A percentile compares a stretch with the other conserved stretches of the same genome.
These are phyloP conservation scores for Artomyces pyxidatus DNA, from an alignment of 768 basidiomycete genomes.

Conservation along the genomic window DNA sequence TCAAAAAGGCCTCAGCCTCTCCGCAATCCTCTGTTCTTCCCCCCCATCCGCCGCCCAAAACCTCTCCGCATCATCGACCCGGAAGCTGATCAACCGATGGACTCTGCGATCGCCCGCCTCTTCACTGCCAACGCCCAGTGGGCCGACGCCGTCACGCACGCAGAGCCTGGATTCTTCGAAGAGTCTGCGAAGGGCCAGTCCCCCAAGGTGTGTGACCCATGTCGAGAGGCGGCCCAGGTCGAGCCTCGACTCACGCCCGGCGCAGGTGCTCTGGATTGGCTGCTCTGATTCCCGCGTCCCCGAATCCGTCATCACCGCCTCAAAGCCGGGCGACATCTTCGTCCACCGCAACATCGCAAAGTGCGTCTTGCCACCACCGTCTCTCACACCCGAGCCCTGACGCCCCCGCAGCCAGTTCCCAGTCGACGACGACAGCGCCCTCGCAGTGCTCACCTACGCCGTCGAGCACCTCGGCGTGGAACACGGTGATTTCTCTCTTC, in stretches of 20 bases:
- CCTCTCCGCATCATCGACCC: too few relatives aligned
- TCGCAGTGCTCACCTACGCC: slow-evolving; percentile 70
- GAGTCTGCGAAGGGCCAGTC: slow-evolving; percentile 54
- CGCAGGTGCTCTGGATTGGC: slow-evolving; percentile 71
- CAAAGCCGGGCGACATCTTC: slow-evolving; percentile 75
- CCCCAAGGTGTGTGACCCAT: slow-evolving; percentile 43
- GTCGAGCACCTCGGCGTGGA: slow-evolving; percentile 61
- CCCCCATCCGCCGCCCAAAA: too few relatives aligned
- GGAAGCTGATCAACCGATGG: too few relatives aligned
- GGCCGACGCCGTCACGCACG: slow-evolving; percentile 48
- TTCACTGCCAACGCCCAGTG: slow-evolving; percentile 56
- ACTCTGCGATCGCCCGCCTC: slow-evolving; percentile 23
- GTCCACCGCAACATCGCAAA: slow-evolving; percentile 86
- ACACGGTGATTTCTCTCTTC: slow-evolving; percentile 53
- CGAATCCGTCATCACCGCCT: slow-evolving; percentile 61
- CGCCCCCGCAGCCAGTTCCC: slow-evolving; percentile 64
- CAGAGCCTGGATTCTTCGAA: slow-evolving; percentile 59
- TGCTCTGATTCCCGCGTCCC: slow-evolving; percentile 84
- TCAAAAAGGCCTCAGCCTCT: too few relatives aligned
- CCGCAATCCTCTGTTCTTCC: too few relatives aligned
- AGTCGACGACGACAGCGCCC: slow-evolving; percentile 58
- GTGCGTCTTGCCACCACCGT: slow-evolving; percentile 31
- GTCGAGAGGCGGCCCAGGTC: neutral
- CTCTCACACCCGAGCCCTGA: neutral
- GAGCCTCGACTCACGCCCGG: neutral